Conservation (phyloP, 768 basidiomycete genomes). For the Leccinum arenicola region DNA sequence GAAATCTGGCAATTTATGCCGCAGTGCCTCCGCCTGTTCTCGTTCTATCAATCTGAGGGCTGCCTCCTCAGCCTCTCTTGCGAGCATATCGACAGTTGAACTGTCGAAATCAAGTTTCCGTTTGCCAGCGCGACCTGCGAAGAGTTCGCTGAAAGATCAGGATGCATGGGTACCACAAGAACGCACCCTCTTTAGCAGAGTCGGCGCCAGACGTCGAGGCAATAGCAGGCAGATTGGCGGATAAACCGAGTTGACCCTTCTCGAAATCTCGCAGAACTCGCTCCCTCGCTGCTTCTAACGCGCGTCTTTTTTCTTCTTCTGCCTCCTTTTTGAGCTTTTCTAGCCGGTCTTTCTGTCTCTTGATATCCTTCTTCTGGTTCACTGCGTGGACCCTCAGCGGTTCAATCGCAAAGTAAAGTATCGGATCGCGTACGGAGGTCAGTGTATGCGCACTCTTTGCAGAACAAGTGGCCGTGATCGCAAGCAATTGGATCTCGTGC, state of each 20-base stretch:
- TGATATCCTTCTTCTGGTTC: slow-evolving; percentile 88
- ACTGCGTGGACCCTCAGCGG: slow-evolving; percentile 43
- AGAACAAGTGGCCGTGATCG: slow-evolving; percentile 85
- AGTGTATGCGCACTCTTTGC: slow-evolving; percentile 90
- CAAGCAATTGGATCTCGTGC: slow-evolving; percentile 86
- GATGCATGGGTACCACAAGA: neutral
- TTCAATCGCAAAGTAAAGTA: neutral
- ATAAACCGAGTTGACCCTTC: slow-evolving; percentile 74
- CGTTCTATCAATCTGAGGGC: slow-evolving; percentile 79
- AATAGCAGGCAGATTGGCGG: slow-evolving; percentile 35
- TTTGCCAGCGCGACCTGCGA: slow-evolving; percentile 59
- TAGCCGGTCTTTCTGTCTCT: slow-evolving; percentile 80
- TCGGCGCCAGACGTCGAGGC: slow-evolving; percentile 39
- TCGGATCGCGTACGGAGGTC: slow-evolving; percentile 62
- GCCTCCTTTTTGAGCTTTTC: slow-evolving; percentile 73
- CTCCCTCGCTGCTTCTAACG: slow-evolving; percentile 74
- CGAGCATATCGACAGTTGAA: slow-evolving; percentile 64
- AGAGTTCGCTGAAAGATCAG: neutral
- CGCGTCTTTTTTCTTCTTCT: slow-evolving; percentile 73
- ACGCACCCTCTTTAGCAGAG: slow-evolving; percentile 35
- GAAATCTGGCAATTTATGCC: slow-evolving; percentile 91
- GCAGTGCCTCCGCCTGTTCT: slow-evolving; percentile 82
- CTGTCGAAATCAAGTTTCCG: slow-evolving; percentile 86
- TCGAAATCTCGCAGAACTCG: slow-evolving; percentile 91
- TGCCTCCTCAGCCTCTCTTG: slow-evolving; percentile 82